Evolutionary conservation across 495 filamentous ascomycete species (phyloP).

Genomic region (Podospora conica): DNA sequence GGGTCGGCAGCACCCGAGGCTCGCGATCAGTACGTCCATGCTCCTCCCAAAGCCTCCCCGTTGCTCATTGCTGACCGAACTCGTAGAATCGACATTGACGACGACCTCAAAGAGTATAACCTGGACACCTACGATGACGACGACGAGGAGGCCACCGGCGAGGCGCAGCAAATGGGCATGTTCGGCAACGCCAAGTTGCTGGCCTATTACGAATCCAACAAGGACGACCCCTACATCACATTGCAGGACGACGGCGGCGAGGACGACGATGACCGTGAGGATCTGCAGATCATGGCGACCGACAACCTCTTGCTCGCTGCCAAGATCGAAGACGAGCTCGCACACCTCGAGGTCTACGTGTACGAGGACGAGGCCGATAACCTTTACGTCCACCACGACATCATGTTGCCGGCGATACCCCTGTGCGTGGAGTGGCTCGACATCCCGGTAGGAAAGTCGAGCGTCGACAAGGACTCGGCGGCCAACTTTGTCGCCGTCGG

Average conservation of each 20-base stretch:
- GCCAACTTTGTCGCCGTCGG: constrained; percentile 93
- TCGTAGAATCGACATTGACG: constrained; percentile 47
- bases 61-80: constrained; percentile 15
- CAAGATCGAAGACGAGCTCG: constrained; percentile 93
- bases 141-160: constrained; percentile 56
- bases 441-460: constrained; percentile 67
- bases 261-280: constrained; percentile 85
- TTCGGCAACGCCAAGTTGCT: constrained; percentile 92
- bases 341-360: constrained; percentile 93
- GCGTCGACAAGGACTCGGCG: constrained; percentile 48
- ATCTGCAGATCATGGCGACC: constrained; percentile 83
- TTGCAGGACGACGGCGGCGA: constrained; percentile 61
- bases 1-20: constrained; percentile 12
- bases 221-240: constrained; percentile 93
- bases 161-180: constrained; percentile 70
- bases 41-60: neutral
- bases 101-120: constrained; percentile 91
- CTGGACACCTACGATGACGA: constrained; percentile 91
- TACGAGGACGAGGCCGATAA: constrained; percentile 94
- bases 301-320: constrained; percentile 90
- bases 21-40: constrained; percentile 30
- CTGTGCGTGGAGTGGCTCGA: constrained; percentile 94
- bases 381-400: constrained; percentile 98
- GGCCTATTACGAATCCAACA: constrained; percentile 86
- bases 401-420: constrained; percentile 97